Evolutionary conservation across 176 grass and related monocot species (phyloP).

Genomic region (Oryza glumipatula): DNA sequence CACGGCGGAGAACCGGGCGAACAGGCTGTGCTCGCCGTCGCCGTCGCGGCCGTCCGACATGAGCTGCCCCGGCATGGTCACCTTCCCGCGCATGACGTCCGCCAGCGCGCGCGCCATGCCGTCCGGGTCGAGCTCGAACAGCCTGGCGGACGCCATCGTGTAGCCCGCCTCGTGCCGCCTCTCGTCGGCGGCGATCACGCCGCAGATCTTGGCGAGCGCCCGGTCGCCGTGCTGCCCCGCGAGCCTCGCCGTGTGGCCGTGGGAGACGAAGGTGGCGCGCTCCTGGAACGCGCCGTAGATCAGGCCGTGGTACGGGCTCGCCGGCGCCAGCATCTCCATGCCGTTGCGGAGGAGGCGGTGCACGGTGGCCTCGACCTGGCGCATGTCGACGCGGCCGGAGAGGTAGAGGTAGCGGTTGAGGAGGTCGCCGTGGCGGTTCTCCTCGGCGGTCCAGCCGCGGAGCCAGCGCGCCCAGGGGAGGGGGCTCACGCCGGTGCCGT

Average conservation of each 20-base stretch:
- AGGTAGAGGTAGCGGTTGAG: constrained; percentile 58
- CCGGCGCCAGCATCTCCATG: constrained; percentile 27
- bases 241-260: constrained; percentile 31
- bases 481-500: constrained; percentile 21
- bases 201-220: constrained; percentile 35
- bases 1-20: constrained; percentile 36
- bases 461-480: constrained; percentile 38
- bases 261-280: constrained; percentile 46
- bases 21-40: neutral
- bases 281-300: constrained; percentile 48
- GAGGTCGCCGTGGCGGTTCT: constrained; percentile 72
- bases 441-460: constrained; percentile 63
- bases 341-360: constrained; percentile 48
- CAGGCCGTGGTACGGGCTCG: constrained; percentile 29
- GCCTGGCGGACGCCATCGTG: constrained; percentile 22
- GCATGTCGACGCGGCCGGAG: constrained; percentile 50
- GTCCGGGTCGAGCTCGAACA: constrained; percentile 42
- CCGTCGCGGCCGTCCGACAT: constrained; percentile 41
- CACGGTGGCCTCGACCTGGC: constrained; percentile 43
- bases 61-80: constrained; percentile 42
- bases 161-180: constrained; percentile 44
- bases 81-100: constrained; percentile 41
- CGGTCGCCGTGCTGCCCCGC: constrained; percentile 35
- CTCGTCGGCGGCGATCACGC: constrained; percentile 52
- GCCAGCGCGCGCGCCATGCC: constrained; percentile 41